These are phyloP conservation scores for Colletotrichum coccodes DNA, from an alignment of 2,329 filamentous ascomycete species.

Conservation along the genomic window DNA sequence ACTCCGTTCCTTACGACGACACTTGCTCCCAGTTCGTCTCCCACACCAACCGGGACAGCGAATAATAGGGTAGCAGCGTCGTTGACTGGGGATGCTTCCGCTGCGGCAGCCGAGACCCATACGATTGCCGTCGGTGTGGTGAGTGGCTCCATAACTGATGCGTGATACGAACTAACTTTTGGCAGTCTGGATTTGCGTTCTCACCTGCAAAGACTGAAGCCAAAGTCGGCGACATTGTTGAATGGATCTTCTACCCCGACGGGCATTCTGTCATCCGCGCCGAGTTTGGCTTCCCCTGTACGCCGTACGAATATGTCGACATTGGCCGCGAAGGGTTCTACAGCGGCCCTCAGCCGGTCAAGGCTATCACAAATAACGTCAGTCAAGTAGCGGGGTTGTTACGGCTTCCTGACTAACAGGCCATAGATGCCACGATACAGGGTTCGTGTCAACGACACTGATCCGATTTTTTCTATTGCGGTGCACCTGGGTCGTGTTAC, in stretches of 20 bases:
- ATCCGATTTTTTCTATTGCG: conserved; percentile 78
- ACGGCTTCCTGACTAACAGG: conserved; percentile 42
- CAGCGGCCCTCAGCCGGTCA: conserved; percentile 58
- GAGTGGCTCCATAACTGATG: not conserved
- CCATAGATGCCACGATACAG: conserved; percentile 54
- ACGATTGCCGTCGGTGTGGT: conserved; percentile 33
- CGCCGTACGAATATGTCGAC: conserved; percentile 67
- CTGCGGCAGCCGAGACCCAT: conserved; percentile 4
- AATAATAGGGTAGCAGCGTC: not conserved
- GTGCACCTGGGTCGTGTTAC: conserved; percentile 72
- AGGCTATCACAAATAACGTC: conserved; percentile 57
- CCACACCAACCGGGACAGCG: not conserved
- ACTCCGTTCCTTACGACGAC: conserved; percentile 7
- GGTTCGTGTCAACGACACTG: conserved; percentile 66
- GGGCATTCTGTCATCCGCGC: conserved; percentile 73
- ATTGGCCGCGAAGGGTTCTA: conserved; percentile 62
- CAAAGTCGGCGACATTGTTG: conserved; percentile 59
- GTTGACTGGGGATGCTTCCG: not conserved
- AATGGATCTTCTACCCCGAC: conserved; percentile 70
- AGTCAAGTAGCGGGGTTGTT: conserved; percentile 33
- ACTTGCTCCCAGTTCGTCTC: not conserved
- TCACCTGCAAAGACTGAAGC: conserved; percentile 42
- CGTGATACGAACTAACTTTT: not conserved
- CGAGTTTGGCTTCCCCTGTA: conserved; percentile 68
- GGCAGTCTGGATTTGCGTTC: conserved; percentile 43